A percentile compares a stretch with the other conserved stretches of the same genome.
Conservation (phyloP, 2,329 filamentous ascomycete genomes). For the Monosporascus sp. region DNA sequence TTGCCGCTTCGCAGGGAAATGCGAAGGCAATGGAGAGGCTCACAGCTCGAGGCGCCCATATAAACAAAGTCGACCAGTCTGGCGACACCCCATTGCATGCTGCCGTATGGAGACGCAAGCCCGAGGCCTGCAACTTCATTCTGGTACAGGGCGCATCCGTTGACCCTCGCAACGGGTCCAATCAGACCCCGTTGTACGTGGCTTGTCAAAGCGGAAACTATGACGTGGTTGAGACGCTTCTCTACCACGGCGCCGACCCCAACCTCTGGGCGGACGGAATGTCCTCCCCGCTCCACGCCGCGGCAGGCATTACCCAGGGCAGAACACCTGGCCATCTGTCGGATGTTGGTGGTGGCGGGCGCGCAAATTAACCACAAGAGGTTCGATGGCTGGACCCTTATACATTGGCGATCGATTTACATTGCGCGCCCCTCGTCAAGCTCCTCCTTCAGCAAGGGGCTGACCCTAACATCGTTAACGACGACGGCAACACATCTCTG, state of each 20-base stretch:
- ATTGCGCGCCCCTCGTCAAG: background rate
- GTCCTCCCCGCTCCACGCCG: background rate
- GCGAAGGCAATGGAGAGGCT: background rate
- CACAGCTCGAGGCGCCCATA: background rate
- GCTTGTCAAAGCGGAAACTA: background rate
- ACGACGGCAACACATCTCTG: background rate
- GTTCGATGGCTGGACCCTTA: background rate
- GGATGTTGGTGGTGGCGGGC: background rate
- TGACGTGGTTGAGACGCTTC: background rate
- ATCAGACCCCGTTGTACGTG: background rate
- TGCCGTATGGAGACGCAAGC: background rate
- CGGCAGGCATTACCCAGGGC: background rate
- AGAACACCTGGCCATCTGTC: background rate
- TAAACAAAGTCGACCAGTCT: background rate
- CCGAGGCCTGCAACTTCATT: background rate
- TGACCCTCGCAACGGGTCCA: background rate
- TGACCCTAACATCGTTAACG: background rate
- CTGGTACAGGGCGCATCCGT: background rate
- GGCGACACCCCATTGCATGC: background rate
- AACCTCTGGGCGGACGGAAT: background rate
- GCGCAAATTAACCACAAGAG: background rate
- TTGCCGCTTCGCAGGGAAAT: background rate
- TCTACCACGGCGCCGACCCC: background rate
- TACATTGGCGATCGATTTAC: background rate
- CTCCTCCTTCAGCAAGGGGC: background rate